Base-by-base conservation (phyloP, 805 yeast genomes). In the Ogataea dorogensis region DNA sequence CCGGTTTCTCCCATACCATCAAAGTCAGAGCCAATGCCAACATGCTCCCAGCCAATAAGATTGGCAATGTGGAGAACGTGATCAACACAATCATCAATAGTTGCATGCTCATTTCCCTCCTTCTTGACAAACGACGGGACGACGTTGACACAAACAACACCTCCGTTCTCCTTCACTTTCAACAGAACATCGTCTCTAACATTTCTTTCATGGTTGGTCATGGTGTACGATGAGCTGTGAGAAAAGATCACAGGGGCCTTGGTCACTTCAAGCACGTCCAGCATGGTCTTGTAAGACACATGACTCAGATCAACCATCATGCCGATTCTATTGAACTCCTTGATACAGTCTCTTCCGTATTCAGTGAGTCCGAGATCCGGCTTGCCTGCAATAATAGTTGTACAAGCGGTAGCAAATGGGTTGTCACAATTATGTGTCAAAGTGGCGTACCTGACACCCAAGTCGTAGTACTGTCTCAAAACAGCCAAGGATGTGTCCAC, bases 401-500 rank as follows among this genome's bases (percentile, higher is more conserved):
- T 61, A 6, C 78, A 77, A 9, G 79, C 75, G 10, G 77, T 72
- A 2, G 79, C 78, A 54, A 71, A 74, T 5, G 79, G 77, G 42
- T 74, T 74, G 44, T 73, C 77, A 54, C 79, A 72, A 47, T 73
- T 73, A 40, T 73, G 79, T 0, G 79, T 73, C 34, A 74, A 50
- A 0, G 79, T 74, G 26, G 71, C 67, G 49, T 74, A 74, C 22
- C 78, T 47, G n/a, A 73, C 75, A 10, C 79, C 79, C 20, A 74
- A 43, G 5, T 68, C 73, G 44, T 52, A 67, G 47, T 68, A 74
- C 46, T 64, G 70, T 46, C 80, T 60, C 18, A 74, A 54, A 12
- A 71, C 74, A 11, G 67, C 77, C 11, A 73, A 46, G 2, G 78
- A 71, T 2, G 66, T 46, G 44, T 72, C 80, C 15, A 66, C 64